Evolutionary conservation across 805 yeast species (phyloP).

Genomic region (Kazachstania africana): DNA sequence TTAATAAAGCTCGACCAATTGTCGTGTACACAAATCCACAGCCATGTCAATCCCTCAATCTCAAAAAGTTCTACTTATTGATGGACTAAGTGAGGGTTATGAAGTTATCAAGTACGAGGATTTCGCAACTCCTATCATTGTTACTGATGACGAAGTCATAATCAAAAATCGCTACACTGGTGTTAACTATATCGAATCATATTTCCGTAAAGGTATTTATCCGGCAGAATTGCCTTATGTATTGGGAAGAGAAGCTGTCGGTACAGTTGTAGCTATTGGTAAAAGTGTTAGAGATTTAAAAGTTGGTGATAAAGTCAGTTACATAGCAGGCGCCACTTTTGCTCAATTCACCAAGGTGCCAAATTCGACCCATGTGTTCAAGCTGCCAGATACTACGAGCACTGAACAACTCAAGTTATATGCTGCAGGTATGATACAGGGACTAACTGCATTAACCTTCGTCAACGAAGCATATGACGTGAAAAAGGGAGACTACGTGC

Average conservation of each 20-base stretch:
- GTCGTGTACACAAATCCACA: too few relatives aligned
- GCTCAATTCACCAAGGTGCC: constrained; percentile 59
- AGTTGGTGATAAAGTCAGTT: constrained; percentile 66
- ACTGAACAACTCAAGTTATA: constrained; percentile 42
- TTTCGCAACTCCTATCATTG: constrained; percentile 45
- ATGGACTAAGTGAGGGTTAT: constrained; percentile 39
- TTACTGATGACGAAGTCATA: constrained; percentile 42
- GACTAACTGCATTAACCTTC: constrained; percentile 69
- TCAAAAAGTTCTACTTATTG: constrained; percentile 45
- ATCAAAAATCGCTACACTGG: constrained; percentile 72
- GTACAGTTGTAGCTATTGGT: constrained; percentile 58
- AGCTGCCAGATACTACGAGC: constrained; percentile 36
- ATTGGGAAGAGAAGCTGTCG: constrained; percentile 67
- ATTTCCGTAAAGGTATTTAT: constrained; percentile 72
- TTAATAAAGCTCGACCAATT: too few relatives aligned
- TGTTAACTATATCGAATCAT: constrained; percentile 70
- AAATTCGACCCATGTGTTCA: constrained; percentile 27
- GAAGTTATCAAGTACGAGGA: constrained; percentile 52
- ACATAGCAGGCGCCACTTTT: constrained; percentile 41
- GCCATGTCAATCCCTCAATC: constrained; percentile 47
- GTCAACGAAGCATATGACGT: constrained; percentile 54
- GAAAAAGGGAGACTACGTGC: constrained; percentile 54
- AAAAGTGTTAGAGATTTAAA: constrained; percentile 38
- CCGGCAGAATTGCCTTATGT: constrained; percentile 48
- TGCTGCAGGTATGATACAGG: constrained; percentile 58